Evolutionary conservation across 2,329 filamentous ascomycete genomes (phyloP), one percentile per base, ranked within the genome.

Genomic region (Pseudofabraea citricarpa): DNA sequence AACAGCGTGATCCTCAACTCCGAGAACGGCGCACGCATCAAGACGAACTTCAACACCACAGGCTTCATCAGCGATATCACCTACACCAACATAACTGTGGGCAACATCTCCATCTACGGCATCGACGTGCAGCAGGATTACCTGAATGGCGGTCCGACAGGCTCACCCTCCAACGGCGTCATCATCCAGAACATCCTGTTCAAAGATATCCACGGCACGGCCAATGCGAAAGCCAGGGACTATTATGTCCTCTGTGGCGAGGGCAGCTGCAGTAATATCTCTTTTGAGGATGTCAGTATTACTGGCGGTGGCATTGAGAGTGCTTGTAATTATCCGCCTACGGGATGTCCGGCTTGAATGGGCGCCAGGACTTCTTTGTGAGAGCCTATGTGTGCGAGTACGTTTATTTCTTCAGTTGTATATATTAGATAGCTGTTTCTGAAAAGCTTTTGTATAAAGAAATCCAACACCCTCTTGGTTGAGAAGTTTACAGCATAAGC

Each of bases 61-160:
- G 66, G 65, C 22, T 59, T 52, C 48, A 58, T 69, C 16, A 53
- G 59, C 40, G 65, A 67, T 46, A 59, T 75, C 42, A 66, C 64
- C 18, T 75, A 72, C 61, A 58, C 63, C 47, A 68, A 71, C 52
- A 74, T 75, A 48, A 61, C 59, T 4, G 54, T 75, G 31, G 59
- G 57, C 26, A 63, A 64, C 40, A 72, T 73, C 48, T 55, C 61
- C 23, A 65, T 66, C 47, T 74, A 74, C 52, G 72, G 72, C n/a
- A 71, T 76, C 44, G 70, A 72, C 46, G 63, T 75, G 32, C 64
- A 74, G 58, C 71, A 75, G 58, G 72, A 75, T 53, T 76, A 75
- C 51, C 53, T 71, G 42, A 75, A 75, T 50, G 72, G 66, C 10
- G 65, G 65, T 4, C 56, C 65, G 5, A 67, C 61, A 6, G 66